A percentile compares a stretch with the other conserved stretches of the same genome.
phyloP scores from a whole-genome alignment of 1,284 basidiomycete genomes.

The Peniophora sp. region DNA sequence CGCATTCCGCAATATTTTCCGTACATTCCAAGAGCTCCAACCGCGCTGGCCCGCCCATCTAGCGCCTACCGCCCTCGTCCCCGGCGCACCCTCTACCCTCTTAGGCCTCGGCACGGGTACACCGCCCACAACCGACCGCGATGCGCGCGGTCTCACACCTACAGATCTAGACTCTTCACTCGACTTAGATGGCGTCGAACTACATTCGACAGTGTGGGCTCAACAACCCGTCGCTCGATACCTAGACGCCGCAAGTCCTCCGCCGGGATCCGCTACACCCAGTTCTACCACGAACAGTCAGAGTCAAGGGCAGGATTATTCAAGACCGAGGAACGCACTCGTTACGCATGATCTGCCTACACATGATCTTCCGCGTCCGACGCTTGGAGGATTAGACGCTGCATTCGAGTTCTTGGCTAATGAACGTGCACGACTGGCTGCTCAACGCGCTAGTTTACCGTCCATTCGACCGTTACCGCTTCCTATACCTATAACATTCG shows the following conservation, averaged over 20 bases:
- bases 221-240: slow-evolving; percentile 46
- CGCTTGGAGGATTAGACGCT: slow-evolving; percentile 55
- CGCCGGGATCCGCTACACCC: too few species aligned
- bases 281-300: too few species aligned
- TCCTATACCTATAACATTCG: too few species aligned
- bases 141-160: too few species aligned
- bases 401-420: slow-evolving; percentile 60
- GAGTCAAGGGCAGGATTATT: too few species aligned
- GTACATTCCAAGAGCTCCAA: slow-evolving; percentile 54
- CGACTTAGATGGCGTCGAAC: slow-evolving; percentile 29
- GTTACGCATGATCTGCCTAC: too few species aligned
- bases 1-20: slow-evolving; percentile 63
- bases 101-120: slow-evolving; percentile 14
- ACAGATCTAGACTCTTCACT: too few species aligned
- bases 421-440: slow-evolving; percentile 47
- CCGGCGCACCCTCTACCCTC: slow-evolving; percentile 22
- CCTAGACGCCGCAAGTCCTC: slow-evolving; percentile 19
- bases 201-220: slow-evolving; percentile 58
- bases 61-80: too few species aligned
- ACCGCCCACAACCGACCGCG: slow-evolving; percentile 21
- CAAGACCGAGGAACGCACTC: too few species aligned
- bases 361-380: too few species aligned
- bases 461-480: too few species aligned
- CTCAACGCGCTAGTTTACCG: slow-evolving; percentile 31
- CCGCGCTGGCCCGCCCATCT: too few species aligned